These are phyloP conservation scores for Chlorella sorokiniana DNA, from an alignment of 139 green algal species.

Conservation along the genomic window DNA sequence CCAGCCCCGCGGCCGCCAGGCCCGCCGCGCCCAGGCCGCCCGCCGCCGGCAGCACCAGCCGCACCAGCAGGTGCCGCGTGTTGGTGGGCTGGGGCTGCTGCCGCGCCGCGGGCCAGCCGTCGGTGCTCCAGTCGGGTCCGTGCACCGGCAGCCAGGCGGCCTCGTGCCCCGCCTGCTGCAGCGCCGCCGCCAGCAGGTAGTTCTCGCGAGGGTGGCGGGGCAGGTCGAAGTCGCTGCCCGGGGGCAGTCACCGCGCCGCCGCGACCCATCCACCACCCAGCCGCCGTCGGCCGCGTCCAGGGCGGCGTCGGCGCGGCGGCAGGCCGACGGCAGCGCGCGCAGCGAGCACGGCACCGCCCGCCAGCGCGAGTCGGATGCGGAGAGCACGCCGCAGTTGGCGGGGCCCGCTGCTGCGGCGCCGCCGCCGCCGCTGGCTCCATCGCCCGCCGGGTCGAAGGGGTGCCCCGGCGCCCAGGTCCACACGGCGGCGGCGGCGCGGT, in stretches of 20 bases:
- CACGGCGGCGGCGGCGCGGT: conserved; percentile 48
- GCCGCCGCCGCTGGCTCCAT: neutral
- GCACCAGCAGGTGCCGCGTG: neutral
- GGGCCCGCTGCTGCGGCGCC: neutral
- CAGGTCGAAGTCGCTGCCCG: conserved; percentile 37
- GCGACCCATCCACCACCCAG: neutral
- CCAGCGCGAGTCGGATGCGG: conserved; percentile 49
- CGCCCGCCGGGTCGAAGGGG: conserved; percentile 12
- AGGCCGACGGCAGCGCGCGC: conserved; percentile 36
- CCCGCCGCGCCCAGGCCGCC: neutral
- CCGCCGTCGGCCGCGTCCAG: neutral
- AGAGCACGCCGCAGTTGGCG: conserved; percentile 44
- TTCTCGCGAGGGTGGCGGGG: conserved; percentile 57
- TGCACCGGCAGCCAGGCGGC: conserved; percentile 55
- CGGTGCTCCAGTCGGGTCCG: conserved; percentile 37
- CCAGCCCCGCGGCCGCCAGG: neutral
- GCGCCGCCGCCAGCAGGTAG: conserved; percentile 32
- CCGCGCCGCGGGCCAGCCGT: conserved; percentile 25
- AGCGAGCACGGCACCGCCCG: conserved; percentile 23
- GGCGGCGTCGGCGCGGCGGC: conserved; percentile 14
- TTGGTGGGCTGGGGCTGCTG: conserved; percentile 22
- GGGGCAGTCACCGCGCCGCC: conserved; percentile 43
- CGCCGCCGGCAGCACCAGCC: neutral
- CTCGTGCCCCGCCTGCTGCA: neutral
- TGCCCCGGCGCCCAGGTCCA: conserved; percentile 72